Percentiles rank a stretch among this genome's conserved stretches.
Conservation (phyloP, 805 yeast species). For the Candida ipomoeae region DNA sequence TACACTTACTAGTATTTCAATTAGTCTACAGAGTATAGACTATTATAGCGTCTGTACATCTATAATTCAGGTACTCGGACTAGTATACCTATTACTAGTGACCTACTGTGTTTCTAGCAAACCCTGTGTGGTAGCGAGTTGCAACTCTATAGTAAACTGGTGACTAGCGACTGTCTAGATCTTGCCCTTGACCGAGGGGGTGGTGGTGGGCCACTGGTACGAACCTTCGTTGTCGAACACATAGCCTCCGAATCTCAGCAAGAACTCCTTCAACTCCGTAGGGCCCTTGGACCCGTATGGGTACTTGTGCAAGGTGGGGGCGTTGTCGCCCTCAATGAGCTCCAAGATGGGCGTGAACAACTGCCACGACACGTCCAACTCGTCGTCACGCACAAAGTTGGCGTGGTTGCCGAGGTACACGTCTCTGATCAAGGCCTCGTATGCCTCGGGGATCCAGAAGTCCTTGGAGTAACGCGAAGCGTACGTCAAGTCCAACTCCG, state of each 20-base stretch:
- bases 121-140: background rate
- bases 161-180: slow-evolving; percentile 12
- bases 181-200: slow-evolving; percentile 37
- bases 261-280: slow-evolving; percentile 51
- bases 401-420: slow-evolving; percentile 90
- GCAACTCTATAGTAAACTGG: background rate
- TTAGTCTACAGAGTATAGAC: too few relatives aligned
- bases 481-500: slow-evolving; percentile 89
- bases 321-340: slow-evolving; percentile 66
- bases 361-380: slow-evolving; percentile 88
- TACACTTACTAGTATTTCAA: too few relatives aligned
- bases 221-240: slow-evolving; percentile 55
- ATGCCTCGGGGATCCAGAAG: slow-evolving; percentile 96
- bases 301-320: slow-evolving; percentile 65
- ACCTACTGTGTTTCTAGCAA: background rate
- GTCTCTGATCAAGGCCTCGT: slow-evolving; percentile 92
- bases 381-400: slow-evolving; percentile 96
- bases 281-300: slow-evolving; percentile 95
- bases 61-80: too few relatives aligned
- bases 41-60: too few relatives aligned
- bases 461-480: slow-evolving; percentile 69
- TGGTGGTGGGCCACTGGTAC: slow-evolving; percentile 91
- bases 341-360: slow-evolving; percentile 89
- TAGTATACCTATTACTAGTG: too few relatives aligned
- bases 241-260: slow-evolving; percentile 55